Percentiles rank a stretch among this genome's conserved stretches.
These are phyloP conservation scores for Aspergillus sclerotialis DNA, from an alignment of 2,329 filamentous ascomycete species.

Conservation along the genomic window DNA sequence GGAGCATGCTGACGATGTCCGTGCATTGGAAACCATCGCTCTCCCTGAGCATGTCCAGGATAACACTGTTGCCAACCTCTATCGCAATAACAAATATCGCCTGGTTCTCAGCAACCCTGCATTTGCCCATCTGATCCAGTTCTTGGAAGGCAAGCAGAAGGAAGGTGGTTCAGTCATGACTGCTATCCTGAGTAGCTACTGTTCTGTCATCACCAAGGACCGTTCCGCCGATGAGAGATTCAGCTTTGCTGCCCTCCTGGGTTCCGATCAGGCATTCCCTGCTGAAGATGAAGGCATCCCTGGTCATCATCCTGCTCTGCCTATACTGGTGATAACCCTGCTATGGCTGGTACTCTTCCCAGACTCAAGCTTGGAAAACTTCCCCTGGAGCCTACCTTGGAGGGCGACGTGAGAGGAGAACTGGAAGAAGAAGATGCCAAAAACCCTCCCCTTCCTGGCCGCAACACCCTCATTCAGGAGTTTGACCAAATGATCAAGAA, in stretches of 20 bases:
- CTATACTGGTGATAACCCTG: slow-evolving; percentile 51
- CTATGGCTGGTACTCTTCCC: slow-evolving; percentile 49
- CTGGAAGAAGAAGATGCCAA: slow-evolving; percentile 77
- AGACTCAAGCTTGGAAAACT: slow-evolving; percentile 71
- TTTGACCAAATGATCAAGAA: slow-evolving; percentile 84
- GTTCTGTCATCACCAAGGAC: slow-evolving; percentile 54
- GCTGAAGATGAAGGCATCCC: slow-evolving; percentile 64
- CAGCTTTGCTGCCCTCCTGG: slow-evolving; percentile 54
- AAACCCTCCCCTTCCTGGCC: slow-evolving; percentile 64
- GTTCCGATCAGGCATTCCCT: slow-evolving; percentile 51
- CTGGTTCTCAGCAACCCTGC: slow-evolving; percentile 83
- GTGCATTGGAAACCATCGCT: slow-evolving; percentile 64
- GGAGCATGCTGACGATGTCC: slow-evolving; percentile 74
- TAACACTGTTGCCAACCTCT: slow-evolving; percentile 71
- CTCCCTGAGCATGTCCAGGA: slow-evolving; percentile 71
- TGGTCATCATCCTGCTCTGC: slow-evolving; percentile 59
- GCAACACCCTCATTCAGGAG: slow-evolving; percentile 71
- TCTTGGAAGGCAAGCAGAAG: slow-evolving; percentile 78
- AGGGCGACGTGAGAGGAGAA: slow-evolving; percentile 79
- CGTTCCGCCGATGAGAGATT: slow-evolving; percentile 51
- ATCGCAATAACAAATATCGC: slow-evolving; percentile 79
- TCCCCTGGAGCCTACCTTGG: slow-evolving; percentile 74
- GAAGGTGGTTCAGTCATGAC: slow-evolving; percentile 73
- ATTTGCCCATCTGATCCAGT: slow-evolving; percentile 75
- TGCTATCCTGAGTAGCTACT: slow-evolving; percentile 58